A percentile compares a stretch with the other conserved stretches of the same genome.
phyloP scores from a whole-genome alignment of 495 filamentous ascomycete genomes.

The Pseudevernia furfuracea region DNA sequence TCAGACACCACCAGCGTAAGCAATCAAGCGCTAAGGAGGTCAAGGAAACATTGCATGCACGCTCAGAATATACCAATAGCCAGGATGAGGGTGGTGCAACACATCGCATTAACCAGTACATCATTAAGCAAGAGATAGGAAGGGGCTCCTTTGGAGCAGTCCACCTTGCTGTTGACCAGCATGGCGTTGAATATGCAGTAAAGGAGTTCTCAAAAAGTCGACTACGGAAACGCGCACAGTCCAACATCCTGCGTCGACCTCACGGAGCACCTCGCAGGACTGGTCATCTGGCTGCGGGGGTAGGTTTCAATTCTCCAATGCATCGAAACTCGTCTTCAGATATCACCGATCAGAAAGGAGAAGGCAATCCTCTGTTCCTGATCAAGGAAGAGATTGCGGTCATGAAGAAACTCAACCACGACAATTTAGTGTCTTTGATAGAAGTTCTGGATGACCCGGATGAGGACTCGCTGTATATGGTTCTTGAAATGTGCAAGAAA shows the following conservation, averaged over 20 bases:
- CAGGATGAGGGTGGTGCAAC: slow-evolving; percentile 71
- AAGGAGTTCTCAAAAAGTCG: slow-evolving; percentile 97
- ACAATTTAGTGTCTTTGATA: slow-evolving; percentile 82
- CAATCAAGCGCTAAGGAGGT: slow-evolving; percentile 63
- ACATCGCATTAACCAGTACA: slow-evolving; percentile 87
- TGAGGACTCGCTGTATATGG: slow-evolving; percentile 96
- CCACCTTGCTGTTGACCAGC: slow-evolving; percentile 84
- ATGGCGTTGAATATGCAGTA: slow-evolving; percentile 88
- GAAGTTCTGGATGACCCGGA: slow-evolving; percentile 94
- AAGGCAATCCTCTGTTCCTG: slow-evolving; percentile 72
- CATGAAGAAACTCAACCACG: slow-evolving; percentile 97
- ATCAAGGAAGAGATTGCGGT: slow-evolving; percentile 97
- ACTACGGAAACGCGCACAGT: slow-evolving; percentile 86
- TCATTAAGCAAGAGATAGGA: slow-evolving; percentile 92
- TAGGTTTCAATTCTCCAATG: slow-evolving; percentile 58
- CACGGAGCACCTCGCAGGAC: slow-evolving; percentile 43
- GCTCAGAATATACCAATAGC: slow-evolving; percentile 76
- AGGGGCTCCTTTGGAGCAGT: slow-evolving; percentile 93
- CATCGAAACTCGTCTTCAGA: slow-evolving; percentile 45
- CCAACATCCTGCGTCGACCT: slow-evolving; percentile 72
- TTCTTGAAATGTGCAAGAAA: slow-evolving; percentile 98
- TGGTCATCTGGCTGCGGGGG: slow-evolving; percentile 43
- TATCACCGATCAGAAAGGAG: slow-evolving; percentile 46
- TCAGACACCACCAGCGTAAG: slow-evolving; percentile 67
- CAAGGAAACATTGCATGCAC: slow-evolving; percentile 91